Percentiles rank a stretch among this genome's conserved stretches.
phyloP scores from a whole-genome alignment of 2,329 filamentous ascomycete genomes.

The Ceratocystis harringtonii region DNA sequence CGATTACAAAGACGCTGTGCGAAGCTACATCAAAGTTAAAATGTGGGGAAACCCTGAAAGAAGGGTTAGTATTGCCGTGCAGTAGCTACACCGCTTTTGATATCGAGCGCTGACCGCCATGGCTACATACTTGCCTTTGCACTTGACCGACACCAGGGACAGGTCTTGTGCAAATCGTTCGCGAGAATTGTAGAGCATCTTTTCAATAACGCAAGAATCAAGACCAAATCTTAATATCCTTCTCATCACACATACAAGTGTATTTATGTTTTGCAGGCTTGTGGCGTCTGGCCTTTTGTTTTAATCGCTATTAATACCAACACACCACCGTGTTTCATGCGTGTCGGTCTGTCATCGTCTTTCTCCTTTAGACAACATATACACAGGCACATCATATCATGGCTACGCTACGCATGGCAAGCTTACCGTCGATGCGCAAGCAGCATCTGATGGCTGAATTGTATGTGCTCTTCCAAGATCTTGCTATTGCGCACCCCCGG shows the following conservation, averaged over 20 bases:
- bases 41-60: not conserved
- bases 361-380: not conserved
- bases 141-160: not conserved
- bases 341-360: not conserved
- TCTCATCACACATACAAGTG: not conserved
- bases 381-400: slow-evolving; percentile 23
- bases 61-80: not conserved
- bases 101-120: not conserved
- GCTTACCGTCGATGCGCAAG: slow-evolving; percentile 45
- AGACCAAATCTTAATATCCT: not conserved
- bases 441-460: slow-evolving; percentile 73
- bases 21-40: no score
- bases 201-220: not conserved
- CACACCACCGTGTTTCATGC: slow-evolving; percentile 1
- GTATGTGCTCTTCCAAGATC: slow-evolving; percentile 29
- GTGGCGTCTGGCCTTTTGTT: slow-evolving; percentile 5
- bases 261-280: not conserved
- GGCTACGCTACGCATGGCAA: slow-evolving; percentile 31
- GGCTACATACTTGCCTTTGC: not conserved
- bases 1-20: no score
- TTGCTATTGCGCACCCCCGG: not conserved
- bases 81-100: not conserved
- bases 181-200: not conserved
- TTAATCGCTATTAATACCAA: not conserved
- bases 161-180: not conserved